Evolutionary conservation across 129 eudicot species (phyloP), one percentile per base, ranked within the genome.

Genomic region (Chrysanthemum lavandulifolium): DNA sequence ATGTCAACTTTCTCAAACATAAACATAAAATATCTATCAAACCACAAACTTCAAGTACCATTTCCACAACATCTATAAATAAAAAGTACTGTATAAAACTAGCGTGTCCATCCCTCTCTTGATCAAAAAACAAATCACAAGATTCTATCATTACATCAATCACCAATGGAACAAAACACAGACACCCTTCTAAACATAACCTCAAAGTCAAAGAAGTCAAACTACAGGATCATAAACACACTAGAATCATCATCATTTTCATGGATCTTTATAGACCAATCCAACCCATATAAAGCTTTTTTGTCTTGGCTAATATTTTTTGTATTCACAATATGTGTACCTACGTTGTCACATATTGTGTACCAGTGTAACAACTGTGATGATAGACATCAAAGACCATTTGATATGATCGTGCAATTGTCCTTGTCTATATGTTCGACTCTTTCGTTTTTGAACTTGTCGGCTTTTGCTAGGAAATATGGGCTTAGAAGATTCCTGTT

Each of bases 211-310:
- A 73, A 66, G 49, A 73, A 66, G 19, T 72, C 76, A 61, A 71
- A 72, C 65, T 81, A 77, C 14, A 67, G 84, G 70, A 47, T 68
- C n/a, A 60, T 81, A 5, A 84, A 85, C 54, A 78, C 73, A n/a
- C 76, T 77, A 12, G 96, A 87, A 56, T 51, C 86, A 6, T 84
- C 67, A 63, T 71, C 67, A 45, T 80, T 79, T 57, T 79, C 85
- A n/a, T 89, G 98, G 98, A 82, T 87, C 0, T 87, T 88, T 62
- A 65, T 89, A 3, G 96, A 89, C 79, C 93, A 89, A 70, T 85
- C 96, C 4, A 87, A 74, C 79, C 57, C 78, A 1, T 92, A 83
- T 86, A 82, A 76, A 33, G 84, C 88, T 14, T 75, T 83, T 60
- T 75, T 92, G 1, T 92, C 96, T 8, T 87, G 90, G 86, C 66